Conservation (phyloP, 192 early-diverging fungal species). For the Coemansia sp. region DNA sequence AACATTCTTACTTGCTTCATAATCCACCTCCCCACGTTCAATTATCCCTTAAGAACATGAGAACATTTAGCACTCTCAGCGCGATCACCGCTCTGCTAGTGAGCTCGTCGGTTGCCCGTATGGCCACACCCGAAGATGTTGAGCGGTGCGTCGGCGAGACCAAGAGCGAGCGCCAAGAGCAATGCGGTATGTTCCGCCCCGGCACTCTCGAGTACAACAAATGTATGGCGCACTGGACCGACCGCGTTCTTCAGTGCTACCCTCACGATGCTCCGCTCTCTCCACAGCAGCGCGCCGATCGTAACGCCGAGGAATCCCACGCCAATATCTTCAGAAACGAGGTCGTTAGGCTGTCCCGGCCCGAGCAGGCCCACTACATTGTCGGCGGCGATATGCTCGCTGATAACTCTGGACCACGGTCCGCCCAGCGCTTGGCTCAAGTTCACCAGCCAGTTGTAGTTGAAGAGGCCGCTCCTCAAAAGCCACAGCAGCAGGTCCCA, state of each 20-base stretch:
- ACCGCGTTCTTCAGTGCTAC: constrained; percentile 44
- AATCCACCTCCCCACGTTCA: neutral
- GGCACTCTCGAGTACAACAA: constrained; percentile 54
- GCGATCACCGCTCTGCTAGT: constrained; percentile 40
- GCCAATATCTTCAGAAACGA: constrained; percentile 31
- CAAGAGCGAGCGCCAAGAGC: constrained; percentile 34
- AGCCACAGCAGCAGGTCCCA: neutral
- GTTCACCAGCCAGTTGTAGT: neutral
- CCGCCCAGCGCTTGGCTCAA: constrained; percentile 21
- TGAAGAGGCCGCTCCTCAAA: neutral
- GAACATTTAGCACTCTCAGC: constrained; percentile 40
- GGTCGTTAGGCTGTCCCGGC: constrained; percentile 24
- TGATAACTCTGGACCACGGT: neutral
- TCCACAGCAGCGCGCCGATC: constrained; percentile 35
- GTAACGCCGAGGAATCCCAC: constrained; percentile 18
- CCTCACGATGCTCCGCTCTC: constrained; percentile 26
- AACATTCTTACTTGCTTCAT: neutral
- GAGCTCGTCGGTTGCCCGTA: constrained; percentile 22
- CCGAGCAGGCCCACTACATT: constrained; percentile 31
- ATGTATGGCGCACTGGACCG: constrained; percentile 55
- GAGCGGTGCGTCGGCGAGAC: constrained; percentile 15
- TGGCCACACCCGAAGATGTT: constrained; percentile 7
- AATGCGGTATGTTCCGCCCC: constrained; percentile 40
- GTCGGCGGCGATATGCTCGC: constrained; percentile 15
- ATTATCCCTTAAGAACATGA: constrained; percentile 16